Percentiles rank a stretch among this genome's conserved stretches.
Evolutionary conservation across 805 yeast species (phyloP).

Genomic region (Cyberlindnera samutprakarnensis): DNA sequence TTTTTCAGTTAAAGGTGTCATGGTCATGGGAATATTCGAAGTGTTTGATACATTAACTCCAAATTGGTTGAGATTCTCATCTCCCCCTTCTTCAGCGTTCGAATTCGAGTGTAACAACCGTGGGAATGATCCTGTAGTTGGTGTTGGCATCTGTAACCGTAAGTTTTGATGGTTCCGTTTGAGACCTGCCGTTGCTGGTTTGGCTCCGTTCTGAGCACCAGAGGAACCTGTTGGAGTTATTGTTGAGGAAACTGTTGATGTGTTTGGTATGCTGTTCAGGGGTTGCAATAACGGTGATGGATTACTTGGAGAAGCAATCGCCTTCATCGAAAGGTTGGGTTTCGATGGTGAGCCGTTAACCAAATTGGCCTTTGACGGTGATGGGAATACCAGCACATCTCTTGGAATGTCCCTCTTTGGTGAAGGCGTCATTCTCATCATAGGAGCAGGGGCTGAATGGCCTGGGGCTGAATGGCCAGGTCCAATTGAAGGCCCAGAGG

Average conservation of each 20-base stretch:
- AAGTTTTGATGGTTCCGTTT: slow-evolving; percentile 43
- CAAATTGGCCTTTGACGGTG: slow-evolving; percentile 23
- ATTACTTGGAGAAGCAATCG: slow-evolving; percentile 19
- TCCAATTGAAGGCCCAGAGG: slow-evolving; percentile 13
- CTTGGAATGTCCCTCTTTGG: slow-evolving; percentile 30
- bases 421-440: slow-evolving; percentile 35
- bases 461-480: slow-evolving; percentile 9
- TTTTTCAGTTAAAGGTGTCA: slow-evolving; percentile 77
- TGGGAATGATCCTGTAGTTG: slow-evolving; percentile 33
- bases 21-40: slow-evolving; percentile 47
- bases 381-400: slow-evolving; percentile 8
- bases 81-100: slow-evolving; percentile 20
- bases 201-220: not conserved
- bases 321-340: slow-evolving; percentile 33
- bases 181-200: slow-evolving; percentile 1
- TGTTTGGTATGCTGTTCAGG: slow-evolving; percentile 13
- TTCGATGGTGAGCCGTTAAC: slow-evolving; percentile 28
- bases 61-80: slow-evolving; percentile 55
- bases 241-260: not conserved
- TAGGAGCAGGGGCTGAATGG: slow-evolving; percentile 15
- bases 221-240: slow-evolving; percentile 1
- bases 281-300: slow-evolving; percentile 27
- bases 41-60: slow-evolving; percentile 48
- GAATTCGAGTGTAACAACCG: slow-evolving; percentile 27
- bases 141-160: slow-evolving; percentile 71